These are phyloP conservation scores for Aphanomyces euteiches DNA, from an alignment of 352 stramenopile genomes.

Conservation along the genomic window DNA sequence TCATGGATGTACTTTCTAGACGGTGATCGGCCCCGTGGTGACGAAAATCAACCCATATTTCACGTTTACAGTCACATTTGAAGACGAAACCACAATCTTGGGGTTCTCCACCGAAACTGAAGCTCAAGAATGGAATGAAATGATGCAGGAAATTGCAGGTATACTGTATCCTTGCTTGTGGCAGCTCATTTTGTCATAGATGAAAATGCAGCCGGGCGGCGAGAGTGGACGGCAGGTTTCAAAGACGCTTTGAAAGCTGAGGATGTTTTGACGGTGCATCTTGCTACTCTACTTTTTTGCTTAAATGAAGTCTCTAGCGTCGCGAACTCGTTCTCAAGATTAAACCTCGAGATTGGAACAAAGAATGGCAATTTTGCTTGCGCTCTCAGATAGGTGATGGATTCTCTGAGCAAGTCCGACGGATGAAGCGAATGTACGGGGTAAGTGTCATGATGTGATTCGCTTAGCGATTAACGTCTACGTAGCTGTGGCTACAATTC, in stretches of 20 bases:
- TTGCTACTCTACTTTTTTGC: too few relatives aligned
- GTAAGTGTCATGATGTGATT: neutral
- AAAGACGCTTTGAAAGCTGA: constrained; percentile 40
- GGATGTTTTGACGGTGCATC: neutral
- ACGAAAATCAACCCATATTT: constrained; percentile 16
- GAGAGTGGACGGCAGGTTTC: constrained; percentile 62
- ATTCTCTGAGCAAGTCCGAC: constrained; percentile 24
- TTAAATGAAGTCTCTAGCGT: constrained; percentile 47
- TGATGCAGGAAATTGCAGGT: constrained; percentile 26
- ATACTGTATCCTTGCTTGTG: neutral
- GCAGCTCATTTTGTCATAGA: constrained; percentile 35
- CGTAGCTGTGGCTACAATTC: constrained; percentile 29
- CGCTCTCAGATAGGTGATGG: constrained; percentile 21
- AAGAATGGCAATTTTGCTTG: constrained; percentile 75
- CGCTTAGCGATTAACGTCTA: neutral
- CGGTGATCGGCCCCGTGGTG: constrained; percentile 17
- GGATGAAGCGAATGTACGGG: constrained; percentile 31
- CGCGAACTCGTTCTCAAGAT: constrained; percentile 51
- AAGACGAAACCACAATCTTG: constrained; percentile 12
- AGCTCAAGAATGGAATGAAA: constrained; percentile 22
- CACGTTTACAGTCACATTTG: constrained; percentile 24
- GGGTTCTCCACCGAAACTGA: constrained; percentile 21
- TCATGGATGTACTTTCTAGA: neutral
- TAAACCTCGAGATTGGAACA: constrained; percentile 71
- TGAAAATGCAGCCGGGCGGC: constrained; percentile 63